phyloP scores from a whole-genome alignment of 129 eudicot genomes.

The Escallonia rubra region DNA sequence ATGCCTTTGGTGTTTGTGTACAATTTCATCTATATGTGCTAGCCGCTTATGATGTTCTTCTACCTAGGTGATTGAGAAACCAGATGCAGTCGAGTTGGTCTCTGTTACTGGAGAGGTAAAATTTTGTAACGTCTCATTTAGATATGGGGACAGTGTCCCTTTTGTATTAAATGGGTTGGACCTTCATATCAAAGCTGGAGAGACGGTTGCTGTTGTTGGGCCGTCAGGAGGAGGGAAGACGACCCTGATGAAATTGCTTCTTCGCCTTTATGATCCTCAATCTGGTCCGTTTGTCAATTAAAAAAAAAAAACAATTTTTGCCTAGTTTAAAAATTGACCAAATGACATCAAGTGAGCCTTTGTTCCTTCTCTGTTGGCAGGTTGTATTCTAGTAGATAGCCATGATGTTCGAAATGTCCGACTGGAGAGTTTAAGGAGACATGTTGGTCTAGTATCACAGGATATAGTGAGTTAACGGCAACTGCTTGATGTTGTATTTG shows the following conservation, averaged over 20 bases:
- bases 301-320: not conserved
- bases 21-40: not conserved
- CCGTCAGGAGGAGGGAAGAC: conserved; percentile 99
- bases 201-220: conserved; percentile 89
- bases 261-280: conserved; percentile 90
- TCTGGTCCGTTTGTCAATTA: conserved; percentile 32
- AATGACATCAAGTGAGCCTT: not conserved
- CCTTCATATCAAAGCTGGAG: conserved; percentile 87
- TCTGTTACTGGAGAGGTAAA: conserved; percentile 67
- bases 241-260: conserved; percentile 78
- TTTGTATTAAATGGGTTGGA: conserved; percentile 51
- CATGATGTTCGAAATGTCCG: conserved; percentile 50
- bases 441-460: conserved; percentile 84
- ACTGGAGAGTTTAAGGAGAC: conserved; percentile 59
- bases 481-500: not conserved
- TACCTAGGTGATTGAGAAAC: conserved; percentile 53
- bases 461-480: conserved; percentile 55
- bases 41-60: conserved; percentile 7
- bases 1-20: not conserved
- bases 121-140: conserved; percentile 55
- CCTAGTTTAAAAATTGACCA: too few relatives aligned
- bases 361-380: conserved; percentile 25
- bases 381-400: conserved; percentile 65
- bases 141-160: conserved; percentile 53
- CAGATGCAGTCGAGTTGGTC: conserved; percentile 58